Evolutionary conservation across 2,329 filamentous ascomycete species (phyloP).

Genomic region (Epichloe festucae): DNA sequence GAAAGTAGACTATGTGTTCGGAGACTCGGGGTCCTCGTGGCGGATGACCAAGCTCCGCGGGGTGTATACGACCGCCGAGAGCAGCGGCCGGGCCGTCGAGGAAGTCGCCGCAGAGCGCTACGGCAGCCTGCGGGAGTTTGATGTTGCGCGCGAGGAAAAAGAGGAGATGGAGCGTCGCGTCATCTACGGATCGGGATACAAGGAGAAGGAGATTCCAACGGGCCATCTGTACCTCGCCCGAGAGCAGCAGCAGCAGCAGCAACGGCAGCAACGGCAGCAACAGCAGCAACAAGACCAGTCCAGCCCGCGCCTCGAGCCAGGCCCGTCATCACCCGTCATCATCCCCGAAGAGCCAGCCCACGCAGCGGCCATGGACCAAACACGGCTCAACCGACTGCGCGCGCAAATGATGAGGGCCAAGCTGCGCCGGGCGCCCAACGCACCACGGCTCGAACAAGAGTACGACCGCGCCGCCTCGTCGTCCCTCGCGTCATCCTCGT

Average conservation of each 20-base stretch:
- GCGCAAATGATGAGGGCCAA: constrained; percentile 96
- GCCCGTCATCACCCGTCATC: constrained; percentile 39
- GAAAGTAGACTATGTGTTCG: constrained; percentile 65
- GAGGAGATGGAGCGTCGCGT: constrained; percentile 75
- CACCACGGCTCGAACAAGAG: constrained; percentile 63
- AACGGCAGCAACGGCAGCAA: constrained; percentile 32
- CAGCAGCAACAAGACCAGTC: background rate
- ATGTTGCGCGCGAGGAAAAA: constrained; percentile 86
- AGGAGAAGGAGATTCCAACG: constrained; percentile 73
- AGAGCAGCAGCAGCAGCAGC: constrained; percentile 38
- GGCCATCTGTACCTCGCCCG: constrained; percentile 78
- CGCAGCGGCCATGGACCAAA: constrained; percentile 50
- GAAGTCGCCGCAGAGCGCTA: constrained; percentile 75
- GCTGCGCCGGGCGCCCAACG: constrained; percentile 63
- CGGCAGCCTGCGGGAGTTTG: constrained; percentile 71
- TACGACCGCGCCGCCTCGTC: constrained; percentile 65
- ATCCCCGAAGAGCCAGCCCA: constrained; percentile 36
- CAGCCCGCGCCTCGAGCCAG: constrained; percentile 3
- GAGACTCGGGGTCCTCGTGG: constrained; percentile 84
- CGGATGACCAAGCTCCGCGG: constrained; percentile 89
- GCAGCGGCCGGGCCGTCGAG: constrained; percentile 59
- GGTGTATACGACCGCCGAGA: constrained; percentile 68
- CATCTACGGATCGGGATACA: constrained; percentile 74
- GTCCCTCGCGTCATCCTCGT: background rate
- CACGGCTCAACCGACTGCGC: constrained; percentile 74